phyloP scores from a whole-genome alignment of 371 early-diverging fungal species.

The Rhizopus stolonifer region DNA sequence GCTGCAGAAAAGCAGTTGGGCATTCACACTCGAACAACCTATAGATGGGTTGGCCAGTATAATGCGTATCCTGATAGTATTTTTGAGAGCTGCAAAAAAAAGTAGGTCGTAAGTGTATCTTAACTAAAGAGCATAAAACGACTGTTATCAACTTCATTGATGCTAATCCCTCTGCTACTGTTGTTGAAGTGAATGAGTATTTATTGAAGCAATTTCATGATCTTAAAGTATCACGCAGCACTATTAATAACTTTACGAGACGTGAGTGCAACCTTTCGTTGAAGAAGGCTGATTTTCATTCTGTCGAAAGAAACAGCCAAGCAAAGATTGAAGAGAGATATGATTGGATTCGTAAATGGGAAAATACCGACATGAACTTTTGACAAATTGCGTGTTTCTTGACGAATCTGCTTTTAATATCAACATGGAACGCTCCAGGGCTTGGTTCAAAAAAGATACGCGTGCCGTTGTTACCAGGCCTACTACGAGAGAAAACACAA shows the following conservation, averaged over 20 bases:
- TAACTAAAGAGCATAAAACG: too few species aligned
- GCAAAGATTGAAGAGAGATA: conserved; percentile 8
- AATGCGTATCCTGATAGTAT: conserved; percentile 10
- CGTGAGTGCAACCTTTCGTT: too few species aligned
- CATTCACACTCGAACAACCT: conserved; percentile 18
- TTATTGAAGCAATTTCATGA: too few species aligned
- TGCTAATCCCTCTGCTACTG: too few species aligned
- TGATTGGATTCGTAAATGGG: conserved; percentile 9
- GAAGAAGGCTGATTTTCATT: too few species aligned
- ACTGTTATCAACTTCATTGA: too few species aligned
- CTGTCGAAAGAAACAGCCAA: conserved; percentile 10
- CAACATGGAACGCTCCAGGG: conserved; percentile 9
- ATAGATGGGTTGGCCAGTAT: conserved; percentile 13
- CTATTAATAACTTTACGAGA: too few species aligned
- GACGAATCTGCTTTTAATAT: conserved; percentile 16
- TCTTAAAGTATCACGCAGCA: too few species aligned
- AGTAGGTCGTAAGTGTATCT: conserved; percentile 8
- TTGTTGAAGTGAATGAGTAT: too few species aligned
- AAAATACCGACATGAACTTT: conserved; percentile 10
- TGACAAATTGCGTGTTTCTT: conserved; percentile 16
- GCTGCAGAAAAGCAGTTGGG: too few species aligned
- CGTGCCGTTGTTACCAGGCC: too few species aligned
- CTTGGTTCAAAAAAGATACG: conserved; percentile 13
- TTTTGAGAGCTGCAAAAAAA: conserved; percentile 13
- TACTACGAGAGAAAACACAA: too few species aligned